Conservation (phyloP, 1,139 yeast genomes). For the Diutina mesorugosa region DNA sequence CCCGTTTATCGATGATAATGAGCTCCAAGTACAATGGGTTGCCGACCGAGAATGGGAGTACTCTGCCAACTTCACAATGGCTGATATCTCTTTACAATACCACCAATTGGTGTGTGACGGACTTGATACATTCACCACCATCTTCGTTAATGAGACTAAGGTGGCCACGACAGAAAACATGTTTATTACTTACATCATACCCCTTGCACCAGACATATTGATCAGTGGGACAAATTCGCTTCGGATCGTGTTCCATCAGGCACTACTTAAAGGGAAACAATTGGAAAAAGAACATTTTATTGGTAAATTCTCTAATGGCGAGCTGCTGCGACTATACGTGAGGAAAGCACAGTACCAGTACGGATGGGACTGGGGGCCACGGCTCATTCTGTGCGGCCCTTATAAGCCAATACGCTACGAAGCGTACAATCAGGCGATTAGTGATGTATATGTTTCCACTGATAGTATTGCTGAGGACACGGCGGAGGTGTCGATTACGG, state of each 20-base stretch:
- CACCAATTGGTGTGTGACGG: conserved; percentile 24
- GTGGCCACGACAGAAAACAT: conserved; percentile 23
- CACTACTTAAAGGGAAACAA: conserved; percentile 10
- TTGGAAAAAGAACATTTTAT: conserved; percentile 12
- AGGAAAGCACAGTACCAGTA: conserved; percentile 43
- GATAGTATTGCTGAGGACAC: conserved; percentile 8
- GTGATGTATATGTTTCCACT: conserved; percentile 8
- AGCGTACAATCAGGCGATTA: conserved; percentile 8
- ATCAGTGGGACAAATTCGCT: conserved; percentile 8
- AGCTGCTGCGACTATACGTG: conserved; percentile 24
- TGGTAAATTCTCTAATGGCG: conserved; percentile 24
- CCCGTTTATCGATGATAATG: neutral
- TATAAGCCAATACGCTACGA: conserved; percentile 24
- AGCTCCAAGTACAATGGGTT: neutral
- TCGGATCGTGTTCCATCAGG: conserved; percentile 12
- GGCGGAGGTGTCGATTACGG: conserved; percentile 11
- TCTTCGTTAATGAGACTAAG: conserved; percentile 18
- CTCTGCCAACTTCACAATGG: neutral
- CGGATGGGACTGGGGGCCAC: conserved; percentile 54
- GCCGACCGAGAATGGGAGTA: neutral
- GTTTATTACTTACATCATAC: conserved; percentile 15
- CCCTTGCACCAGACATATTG: conserved; percentile 2
- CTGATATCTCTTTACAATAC: neutral
- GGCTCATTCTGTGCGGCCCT: conserved; percentile 34
- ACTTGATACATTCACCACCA: conserved; percentile 30